Percentiles rank a stretch among this genome's conserved stretches.
Evolutionary conservation across 129 eudicot species (phyloP).

Genomic region (Sambucus nigra): DNA sequence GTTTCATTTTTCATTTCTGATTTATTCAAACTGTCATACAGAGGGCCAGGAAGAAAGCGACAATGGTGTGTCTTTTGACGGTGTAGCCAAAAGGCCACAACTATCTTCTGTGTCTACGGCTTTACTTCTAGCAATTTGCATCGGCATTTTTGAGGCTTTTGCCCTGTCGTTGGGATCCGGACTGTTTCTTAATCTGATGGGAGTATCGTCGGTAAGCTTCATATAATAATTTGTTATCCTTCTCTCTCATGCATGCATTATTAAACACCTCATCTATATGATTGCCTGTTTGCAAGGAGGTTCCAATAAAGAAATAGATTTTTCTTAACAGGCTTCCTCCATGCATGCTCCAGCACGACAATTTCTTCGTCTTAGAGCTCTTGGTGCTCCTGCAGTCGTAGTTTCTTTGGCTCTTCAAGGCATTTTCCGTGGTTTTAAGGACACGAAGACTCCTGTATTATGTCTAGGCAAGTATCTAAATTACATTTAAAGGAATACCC

Average conservation of each 20-base stretch:
- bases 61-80: constrained; percentile 21
- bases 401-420: constrained; percentile 93
- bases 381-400: constrained; percentile 95
- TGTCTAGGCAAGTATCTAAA: constrained; percentile 58
- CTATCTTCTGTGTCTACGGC: constrained; percentile 92
- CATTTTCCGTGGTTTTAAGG: constrained; percentile 88
- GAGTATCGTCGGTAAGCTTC: constrained; percentile 66
- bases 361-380: constrained; percentile 70
- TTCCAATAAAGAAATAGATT: not conserved
- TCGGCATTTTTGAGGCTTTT: constrained; percentile 80
- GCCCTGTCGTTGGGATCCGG: constrained; percentile 88
- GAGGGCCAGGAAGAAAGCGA: constrained; percentile 21
- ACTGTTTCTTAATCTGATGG: constrained; percentile 73
- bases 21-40: constrained; percentile 12
- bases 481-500: not conserved
- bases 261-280: too few relatives aligned
- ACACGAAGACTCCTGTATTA: constrained; percentile 70
- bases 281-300: not conserved
- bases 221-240: not conserved
- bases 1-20: not conserved
- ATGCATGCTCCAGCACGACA: constrained; percentile 74
- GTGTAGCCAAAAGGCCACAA: constrained; percentile 42
- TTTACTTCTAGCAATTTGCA: constrained; percentile 68
- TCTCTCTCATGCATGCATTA: not conserved
- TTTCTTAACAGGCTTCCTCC: constrained; percentile 47